Evolutionary conservation across 495 filamentous ascomycete genomes (phyloP).

Genomic region (Lindgomyces ingoldianus): DNA sequence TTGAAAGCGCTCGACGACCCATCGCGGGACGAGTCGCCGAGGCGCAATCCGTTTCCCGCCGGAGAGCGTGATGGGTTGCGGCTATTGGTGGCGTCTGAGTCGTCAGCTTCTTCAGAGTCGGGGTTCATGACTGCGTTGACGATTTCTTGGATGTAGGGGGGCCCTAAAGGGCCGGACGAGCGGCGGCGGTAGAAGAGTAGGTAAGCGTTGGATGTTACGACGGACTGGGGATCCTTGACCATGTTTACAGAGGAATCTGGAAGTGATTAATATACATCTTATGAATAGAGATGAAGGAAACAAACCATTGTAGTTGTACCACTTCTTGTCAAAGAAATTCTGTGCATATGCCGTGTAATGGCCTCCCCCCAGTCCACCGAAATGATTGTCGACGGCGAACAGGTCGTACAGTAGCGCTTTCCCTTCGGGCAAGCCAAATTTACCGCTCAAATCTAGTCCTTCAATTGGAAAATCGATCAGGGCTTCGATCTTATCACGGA

Average conservation of each 20-base stretch:
- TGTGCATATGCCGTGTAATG: conserved; percentile 94
- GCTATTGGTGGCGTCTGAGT: conserved; percentile 53
- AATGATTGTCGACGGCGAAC: conserved; percentile 93
- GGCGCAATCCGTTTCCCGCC: conserved; percentile 80
- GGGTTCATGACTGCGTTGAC: conserved; percentile 58
- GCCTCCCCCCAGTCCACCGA: conserved; percentile 84
- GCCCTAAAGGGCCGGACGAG: conserved; percentile 72
- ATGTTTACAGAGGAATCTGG: conserved; percentile 67
- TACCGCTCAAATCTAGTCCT: conserved; percentile 73
- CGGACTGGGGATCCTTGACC: conserved; percentile 53
- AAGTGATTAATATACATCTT: conserved; percentile 32
- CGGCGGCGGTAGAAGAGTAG: conserved; percentile 94
- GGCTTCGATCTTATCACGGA: conserved; percentile 86
- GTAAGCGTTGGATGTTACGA: conserved; percentile 75
- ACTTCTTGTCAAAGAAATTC: conserved; percentile 81
- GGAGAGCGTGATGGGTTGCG: conserved; percentile 50
- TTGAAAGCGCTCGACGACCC: conserved; percentile 46
- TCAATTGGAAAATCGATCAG: conserved; percentile 91
- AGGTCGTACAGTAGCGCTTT: conserved; percentile 87
- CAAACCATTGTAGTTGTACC: conserved; percentile 96
- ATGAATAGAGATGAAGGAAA: conserved; percentile 13
- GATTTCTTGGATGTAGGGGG: conserved; percentile 68
- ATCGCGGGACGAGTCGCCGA: conserved; percentile 80
- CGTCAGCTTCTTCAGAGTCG: conserved; percentile 45
- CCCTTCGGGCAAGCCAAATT: conserved; percentile 75